A percentile compares a stretch with the other conserved stretches of the same genome.
Evolutionary conservation across 495 filamentous ascomycete species (phyloP).

Genomic region (Pseudoneurospora amorphoporcata): DNA sequence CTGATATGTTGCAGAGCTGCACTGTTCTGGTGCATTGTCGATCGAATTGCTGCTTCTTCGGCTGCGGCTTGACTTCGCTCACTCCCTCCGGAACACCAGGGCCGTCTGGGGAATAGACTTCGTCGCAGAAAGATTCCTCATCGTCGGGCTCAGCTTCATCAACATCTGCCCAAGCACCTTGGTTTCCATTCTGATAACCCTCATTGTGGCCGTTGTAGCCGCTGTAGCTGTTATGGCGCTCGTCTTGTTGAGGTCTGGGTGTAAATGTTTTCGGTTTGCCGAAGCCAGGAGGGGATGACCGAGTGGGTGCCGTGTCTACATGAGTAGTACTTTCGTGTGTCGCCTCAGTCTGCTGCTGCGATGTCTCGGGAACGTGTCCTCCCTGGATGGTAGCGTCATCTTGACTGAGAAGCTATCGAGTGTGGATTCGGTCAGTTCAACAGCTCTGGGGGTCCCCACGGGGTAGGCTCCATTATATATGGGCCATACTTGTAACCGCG

Average conservation of each 20-base stretch:
- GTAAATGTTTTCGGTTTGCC: background rate
- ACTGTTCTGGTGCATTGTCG: conserved; percentile 51
- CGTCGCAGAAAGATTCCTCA: conserved; percentile 11
- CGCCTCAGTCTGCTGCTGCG: conserved; percentile 1
- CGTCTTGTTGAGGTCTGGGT: background rate
- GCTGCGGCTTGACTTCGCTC: conserved; percentile 10
- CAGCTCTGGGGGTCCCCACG: conserved; percentile 1
- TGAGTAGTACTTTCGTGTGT: conserved; percentile 20
- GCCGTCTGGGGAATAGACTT: conserved; percentile 10
- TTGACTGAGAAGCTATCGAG: conserved; percentile 41
- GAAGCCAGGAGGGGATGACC: background rate
- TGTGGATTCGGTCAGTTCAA: conserved; percentile 5
- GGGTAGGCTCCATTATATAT: background rate
- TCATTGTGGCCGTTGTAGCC: conserved; percentile 1
- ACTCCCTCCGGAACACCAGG: conserved; percentile 9
- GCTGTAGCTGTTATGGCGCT: background rate
- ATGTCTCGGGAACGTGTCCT: conserved; percentile 10
- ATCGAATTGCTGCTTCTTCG: conserved; percentile 17
- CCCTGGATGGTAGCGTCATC: conserved; percentile 26
- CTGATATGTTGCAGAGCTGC: conserved; percentile 50
- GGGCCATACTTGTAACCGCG: background rate
- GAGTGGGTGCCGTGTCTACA: conserved; percentile 6
- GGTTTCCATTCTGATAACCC: conserved; percentile 4
- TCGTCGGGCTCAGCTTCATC: conserved; percentile 18
- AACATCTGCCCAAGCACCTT: conserved; percentile 15